Evolutionary conservation across 371 early-diverging fungal genomes (phyloP).

Genomic region (Mucor velutinosus): DNA sequence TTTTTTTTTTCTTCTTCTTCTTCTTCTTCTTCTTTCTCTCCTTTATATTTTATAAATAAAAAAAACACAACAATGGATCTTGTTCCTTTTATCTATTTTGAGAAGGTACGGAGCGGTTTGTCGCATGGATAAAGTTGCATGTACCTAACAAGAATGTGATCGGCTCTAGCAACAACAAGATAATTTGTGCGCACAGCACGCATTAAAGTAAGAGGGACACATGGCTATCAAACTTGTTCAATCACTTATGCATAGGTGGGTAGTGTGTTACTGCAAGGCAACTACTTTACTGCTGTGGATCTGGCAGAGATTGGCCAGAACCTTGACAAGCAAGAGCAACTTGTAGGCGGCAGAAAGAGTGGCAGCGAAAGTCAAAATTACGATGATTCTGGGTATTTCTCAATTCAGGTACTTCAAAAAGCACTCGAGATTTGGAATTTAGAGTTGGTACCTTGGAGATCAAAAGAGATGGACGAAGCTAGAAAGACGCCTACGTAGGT

Average conservation of each 20-base stretch:
- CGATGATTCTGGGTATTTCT: slow-evolving; percentile 83
- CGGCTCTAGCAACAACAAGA: slow-evolving; percentile 65
- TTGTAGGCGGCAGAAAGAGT: slow-evolving; percentile 27
- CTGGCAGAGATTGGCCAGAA: slow-evolving; percentile 66
- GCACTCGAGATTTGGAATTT: slow-evolving; percentile 73
- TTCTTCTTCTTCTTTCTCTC: not conserved
- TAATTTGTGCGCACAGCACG: slow-evolving; percentile 77
- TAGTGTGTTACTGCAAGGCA: slow-evolving; percentile 61
- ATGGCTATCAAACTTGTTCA: not conserved
- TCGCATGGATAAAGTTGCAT: not conserved
- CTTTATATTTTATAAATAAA: not conserved
- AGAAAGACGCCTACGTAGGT: slow-evolving; percentile 59
- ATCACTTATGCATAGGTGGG: not conserved
- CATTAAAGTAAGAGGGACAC: slow-evolving; percentile 50
- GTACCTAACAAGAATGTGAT: not conserved
- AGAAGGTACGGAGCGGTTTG: slow-evolving; percentile 43
- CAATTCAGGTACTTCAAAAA: slow-evolving; percentile 70
- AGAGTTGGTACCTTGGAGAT: slow-evolving; percentile 60
- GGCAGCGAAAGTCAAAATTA: slow-evolving; percentile 62
- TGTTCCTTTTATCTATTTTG: slow-evolving; percentile 61
- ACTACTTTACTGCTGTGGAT: slow-evolving; percentile 76
- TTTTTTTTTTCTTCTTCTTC: not conserved
- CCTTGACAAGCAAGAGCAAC: slow-evolving; percentile 52
- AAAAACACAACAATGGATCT: slow-evolving; percentile 50
- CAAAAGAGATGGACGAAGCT: slow-evolving; percentile 48